Conservation (phyloP, 2,329 filamentous ascomycete species). For the Fusarium solani-melongenae region DNA sequence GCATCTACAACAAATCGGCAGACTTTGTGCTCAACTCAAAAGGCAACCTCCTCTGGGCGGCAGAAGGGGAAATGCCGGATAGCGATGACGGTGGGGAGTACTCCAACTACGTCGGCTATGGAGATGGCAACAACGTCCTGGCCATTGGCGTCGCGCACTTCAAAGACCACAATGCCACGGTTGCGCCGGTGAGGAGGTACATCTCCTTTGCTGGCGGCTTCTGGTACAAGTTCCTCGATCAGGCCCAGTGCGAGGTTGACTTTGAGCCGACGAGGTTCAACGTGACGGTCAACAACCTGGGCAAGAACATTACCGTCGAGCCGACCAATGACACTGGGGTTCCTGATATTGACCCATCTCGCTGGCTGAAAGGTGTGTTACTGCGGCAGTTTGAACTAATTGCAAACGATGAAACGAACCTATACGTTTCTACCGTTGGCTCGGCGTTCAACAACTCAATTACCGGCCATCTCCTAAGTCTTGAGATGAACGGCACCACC, state of each 20-base stretch:
- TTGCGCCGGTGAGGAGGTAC: conserved; percentile 2
- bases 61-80: conserved; percentile 12
- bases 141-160: conserved; percentile 23
- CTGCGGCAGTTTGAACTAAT: conserved; percentile 50
- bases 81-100: conserved; percentile 6
- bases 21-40: conserved; percentile 35
- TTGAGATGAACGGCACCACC: conserved; percentile 10
- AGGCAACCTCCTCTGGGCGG: background rate
- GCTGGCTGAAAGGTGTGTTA: conserved; percentile 23
- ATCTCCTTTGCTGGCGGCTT: conserved; percentile 5
- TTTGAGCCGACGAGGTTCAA: conserved; percentile 20
- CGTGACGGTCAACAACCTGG: background rate
- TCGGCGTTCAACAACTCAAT: conserved; percentile 44
- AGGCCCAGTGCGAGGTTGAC: conserved; percentile 5
- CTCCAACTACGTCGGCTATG: conserved; percentile 8
- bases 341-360: conserved; percentile 8
- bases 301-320: conserved; percentile 19
- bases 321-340: conserved; percentile 3
- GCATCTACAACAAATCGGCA: conserved; percentile 50
- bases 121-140: conserved; percentile 3
- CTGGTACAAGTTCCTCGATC: conserved; percentile 9
- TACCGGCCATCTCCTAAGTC: conserved; percentile 11
- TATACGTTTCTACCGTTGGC: conserved; percentile 51
- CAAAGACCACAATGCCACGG: background rate
- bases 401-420: conserved; percentile 50